Base-by-base conservation (phyloP, 2,329 filamentous ascomycete species). In the Ophiostoma sp. region DNA sequence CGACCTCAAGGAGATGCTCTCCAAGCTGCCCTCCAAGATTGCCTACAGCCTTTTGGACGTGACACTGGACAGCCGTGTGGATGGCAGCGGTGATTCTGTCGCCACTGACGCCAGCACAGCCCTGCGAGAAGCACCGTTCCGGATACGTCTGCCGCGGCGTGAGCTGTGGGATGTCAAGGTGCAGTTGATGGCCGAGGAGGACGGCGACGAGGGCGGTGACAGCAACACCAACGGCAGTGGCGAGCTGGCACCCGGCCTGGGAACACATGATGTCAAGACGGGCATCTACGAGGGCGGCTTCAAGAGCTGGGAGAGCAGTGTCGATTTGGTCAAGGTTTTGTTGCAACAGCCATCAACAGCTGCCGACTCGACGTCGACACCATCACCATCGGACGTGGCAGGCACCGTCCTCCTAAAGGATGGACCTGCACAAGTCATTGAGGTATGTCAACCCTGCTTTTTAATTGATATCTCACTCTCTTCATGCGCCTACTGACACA, bases 231-330 rank as follows among this genome's bases (percentile, higher is more conserved):
- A 79, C 17, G 81, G 84, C 19, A 75, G 76, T 25, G 33, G 48
- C 17, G 84, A 87, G 71, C 78, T 82, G 7, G 81, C 82, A 31
- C 79, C 87, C 33, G 86, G 87, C 1, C 83, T 93, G 48, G 90
- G 89, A 52, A 86, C 87, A 75, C 90, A 92, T 76, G 93, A 96
- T 81, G 90, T 96, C 76, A 92, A 90, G 80, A 92, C 92, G 72
- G 93, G 93, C 70, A 88, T 95, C 74, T 96, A 96, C 82, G 93
- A 96, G 82, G 93, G 93, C 73, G 93, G 93, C 31, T 94, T 95
- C 84, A 96, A 96, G 84, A 95, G 92, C 78, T 96, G 93, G 93
- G 93, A 96, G 83, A 95, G 93, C 82, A 93, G 91, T 74, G 85
- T 94, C 70, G 93, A 96, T 80, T 85, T 96, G 22, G 92, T 93